These are phyloP conservation scores for Globisporangium megalacanthum DNA, from an alignment of 352 stramenopile genomes.

Conservation along the genomic window DNA sequence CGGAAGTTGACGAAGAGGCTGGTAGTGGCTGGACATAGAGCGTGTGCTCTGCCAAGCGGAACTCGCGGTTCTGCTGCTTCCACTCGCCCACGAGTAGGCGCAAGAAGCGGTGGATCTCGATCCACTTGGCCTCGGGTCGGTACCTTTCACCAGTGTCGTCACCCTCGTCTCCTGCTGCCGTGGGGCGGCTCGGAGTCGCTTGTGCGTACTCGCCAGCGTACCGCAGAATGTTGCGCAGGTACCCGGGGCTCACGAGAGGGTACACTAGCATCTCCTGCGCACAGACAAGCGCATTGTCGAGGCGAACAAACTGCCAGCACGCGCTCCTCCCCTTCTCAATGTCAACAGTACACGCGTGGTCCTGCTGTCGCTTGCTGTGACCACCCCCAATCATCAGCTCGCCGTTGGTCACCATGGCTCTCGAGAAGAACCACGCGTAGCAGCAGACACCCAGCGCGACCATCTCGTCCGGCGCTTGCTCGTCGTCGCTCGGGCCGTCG, in stretches of 20 bases:
- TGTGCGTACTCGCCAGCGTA: conserved; percentile 56
- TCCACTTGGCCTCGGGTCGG: conserved; percentile 19
- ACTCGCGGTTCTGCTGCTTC: conserved; percentile 56
- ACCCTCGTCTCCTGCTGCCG: background rate
- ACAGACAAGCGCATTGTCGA: conserved; percentile 51
- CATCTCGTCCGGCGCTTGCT: conserved; percentile 39
- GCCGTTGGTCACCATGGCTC: conserved; percentile 56
- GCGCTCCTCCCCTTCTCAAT: conserved; percentile 19
- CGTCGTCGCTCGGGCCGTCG: conserved; percentile 14
- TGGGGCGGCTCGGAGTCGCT: conserved; percentile 1
- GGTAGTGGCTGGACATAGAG: conserved; percentile 37
- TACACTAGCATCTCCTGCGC: conserved; percentile 69
- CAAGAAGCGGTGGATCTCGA: conserved; percentile 66
- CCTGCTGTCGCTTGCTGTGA: background rate
- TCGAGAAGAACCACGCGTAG: conserved; percentile 55
- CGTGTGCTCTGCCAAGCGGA: conserved; percentile 39
- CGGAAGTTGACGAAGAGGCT: background rate
- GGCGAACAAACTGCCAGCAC: conserved; percentile 57
- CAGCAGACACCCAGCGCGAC: conserved; percentile 48
- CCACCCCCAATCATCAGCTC: conserved; percentile 14
- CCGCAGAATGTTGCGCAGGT: conserved; percentile 48
- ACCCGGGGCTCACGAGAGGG: conserved; percentile 56
- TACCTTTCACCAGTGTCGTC: background rate
- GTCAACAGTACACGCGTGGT: background rate
- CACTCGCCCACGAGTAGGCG: conserved; percentile 61